A percentile compares a stretch with the other conserved stretches of the same genome.
Conservation (phyloP, 164 flowering plant genomes). For the Annona squamosa region DNA sequence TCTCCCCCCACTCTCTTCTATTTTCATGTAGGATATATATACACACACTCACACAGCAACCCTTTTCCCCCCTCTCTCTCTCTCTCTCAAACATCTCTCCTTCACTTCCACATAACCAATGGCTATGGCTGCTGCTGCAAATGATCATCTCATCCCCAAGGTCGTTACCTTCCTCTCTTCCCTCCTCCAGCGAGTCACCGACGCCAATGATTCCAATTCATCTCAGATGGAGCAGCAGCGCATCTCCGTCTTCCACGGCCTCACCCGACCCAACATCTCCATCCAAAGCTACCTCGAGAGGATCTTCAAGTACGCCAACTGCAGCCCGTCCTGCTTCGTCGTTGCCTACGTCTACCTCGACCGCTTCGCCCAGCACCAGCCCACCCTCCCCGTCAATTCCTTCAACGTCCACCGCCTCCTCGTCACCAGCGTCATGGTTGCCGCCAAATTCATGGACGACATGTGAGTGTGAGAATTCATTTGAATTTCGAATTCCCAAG, state of each 20-base stretch:
- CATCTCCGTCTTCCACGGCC: slow-evolving; percentile 48
- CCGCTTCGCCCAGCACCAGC: slow-evolving; percentile 38
- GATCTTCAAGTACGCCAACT: slow-evolving; percentile 57
- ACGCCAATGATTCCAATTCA: slow-evolving; percentile 24
- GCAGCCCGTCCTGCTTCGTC: slow-evolving; percentile 62
- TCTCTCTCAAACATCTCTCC: too few relatives aligned
- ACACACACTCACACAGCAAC: not conserved
- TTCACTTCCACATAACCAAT: not conserved
- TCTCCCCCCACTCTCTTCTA: too few relatives aligned
- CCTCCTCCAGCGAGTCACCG: slow-evolving; percentile 33
- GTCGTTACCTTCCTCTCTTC: slow-evolving; percentile 31
- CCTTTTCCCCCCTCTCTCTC: too few relatives aligned
- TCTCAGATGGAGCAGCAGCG: slow-evolving; percentile 12
- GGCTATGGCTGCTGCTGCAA: slow-evolving; percentile 21
- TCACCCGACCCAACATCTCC: slow-evolving; percentile 42
- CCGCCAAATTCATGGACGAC: slow-evolving; percentile 54
- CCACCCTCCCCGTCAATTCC: slow-evolving; percentile 36
- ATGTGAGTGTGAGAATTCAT: slow-evolving; percentile 23
- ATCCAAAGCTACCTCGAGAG: slow-evolving; percentile 49
- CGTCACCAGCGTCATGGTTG: slow-evolving; percentile 43
- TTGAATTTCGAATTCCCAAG: too few relatives aligned
- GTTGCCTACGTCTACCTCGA: slow-evolving; percentile 58
- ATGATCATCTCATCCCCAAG: slow-evolving; percentile 20
- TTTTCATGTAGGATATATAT: not conserved
- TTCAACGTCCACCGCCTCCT: slow-evolving; percentile 49